These are phyloP conservation scores for Lophiostoma macrostomum DNA, from an alignment of 495 filamentous ascomycete species.

Conservation along the genomic window DNA sequence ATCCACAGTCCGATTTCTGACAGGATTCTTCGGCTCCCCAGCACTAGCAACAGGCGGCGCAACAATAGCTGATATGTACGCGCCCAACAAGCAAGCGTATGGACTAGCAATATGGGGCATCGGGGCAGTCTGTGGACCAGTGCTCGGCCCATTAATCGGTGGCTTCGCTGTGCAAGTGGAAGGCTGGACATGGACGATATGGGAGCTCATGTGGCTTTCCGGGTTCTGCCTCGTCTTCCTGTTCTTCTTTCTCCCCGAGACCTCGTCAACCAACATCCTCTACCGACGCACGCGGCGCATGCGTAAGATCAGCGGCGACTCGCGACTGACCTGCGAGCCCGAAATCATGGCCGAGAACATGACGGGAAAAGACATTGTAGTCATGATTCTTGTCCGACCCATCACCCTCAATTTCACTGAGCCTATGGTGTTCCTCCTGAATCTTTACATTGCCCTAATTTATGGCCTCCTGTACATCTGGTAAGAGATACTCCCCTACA, in stretches of 20 bases:
- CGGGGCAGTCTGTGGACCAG: constrained; percentile 43
- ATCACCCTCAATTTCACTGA: constrained; percentile 46
- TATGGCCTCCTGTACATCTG: constrained; percentile 57
- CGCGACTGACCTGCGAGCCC: constrained; percentile 39
- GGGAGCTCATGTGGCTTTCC: constrained; percentile 43
- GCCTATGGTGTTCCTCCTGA: constrained; percentile 52
- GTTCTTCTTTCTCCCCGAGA: constrained; percentile 44
- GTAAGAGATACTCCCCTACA: no score
- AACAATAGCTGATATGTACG: constrained; percentile 49
- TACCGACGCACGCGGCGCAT: constrained; percentile 40
- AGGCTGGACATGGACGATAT: constrained; percentile 44
- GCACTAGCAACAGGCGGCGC: constrained; percentile 52
- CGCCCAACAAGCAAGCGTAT: constrained; percentile 39
- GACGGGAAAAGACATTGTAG: constrained; percentile 39
- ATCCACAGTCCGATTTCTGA: constrained; percentile 56
- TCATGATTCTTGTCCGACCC: constrained; percentile 42
- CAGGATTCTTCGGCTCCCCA: constrained; percentile 53
- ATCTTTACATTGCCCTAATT: constrained; percentile 53
- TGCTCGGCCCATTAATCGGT: constrained; percentile 46
- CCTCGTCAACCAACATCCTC: constrained; percentile 42
- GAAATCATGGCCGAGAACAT: constrained; percentile 39
- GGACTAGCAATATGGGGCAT: constrained; percentile 40
- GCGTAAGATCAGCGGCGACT: constrained; percentile 40
- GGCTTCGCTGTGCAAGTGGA: constrained; percentile 42
- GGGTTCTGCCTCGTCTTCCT: constrained; percentile 41